Percentiles rank a stretch among this genome's conserved stretches.
These are phyloP conservation scores for Mycocentrospora acerina DNA, from an alignment of 2,329 filamentous ascomycete genomes.

Conservation along the genomic window DNA sequence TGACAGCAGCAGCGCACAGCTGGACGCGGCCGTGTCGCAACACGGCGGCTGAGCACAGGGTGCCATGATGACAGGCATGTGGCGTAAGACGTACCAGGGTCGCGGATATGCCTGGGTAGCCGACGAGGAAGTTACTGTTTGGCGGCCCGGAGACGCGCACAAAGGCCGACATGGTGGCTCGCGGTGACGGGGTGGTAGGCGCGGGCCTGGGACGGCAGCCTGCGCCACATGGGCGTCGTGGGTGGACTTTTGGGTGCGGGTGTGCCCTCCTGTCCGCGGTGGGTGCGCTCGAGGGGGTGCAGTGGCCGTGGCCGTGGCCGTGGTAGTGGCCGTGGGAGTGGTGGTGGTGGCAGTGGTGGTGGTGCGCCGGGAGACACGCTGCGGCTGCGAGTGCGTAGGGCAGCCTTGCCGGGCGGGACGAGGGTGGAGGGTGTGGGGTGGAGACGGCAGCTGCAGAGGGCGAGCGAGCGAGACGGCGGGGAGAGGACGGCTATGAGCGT, in stretches of 20 bases:
- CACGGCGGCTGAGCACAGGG: slow-evolving; percentile 2
- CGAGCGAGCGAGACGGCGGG: not conserved
- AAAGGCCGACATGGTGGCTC: slow-evolving; percentile 62
- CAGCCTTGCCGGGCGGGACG: slow-evolving; percentile 24
- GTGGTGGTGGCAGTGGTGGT: not conserved
- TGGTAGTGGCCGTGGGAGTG: not conserved
- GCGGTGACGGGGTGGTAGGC: slow-evolving; percentile 30
- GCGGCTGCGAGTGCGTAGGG: slow-evolving; percentile 15
- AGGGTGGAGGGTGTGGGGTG: slow-evolving; percentile 25
- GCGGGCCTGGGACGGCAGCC: slow-evolving; percentile 35
- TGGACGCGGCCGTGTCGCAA: slow-evolving; percentile 3
- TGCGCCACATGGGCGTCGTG: slow-evolving; percentile 39
- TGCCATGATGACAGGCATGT: slow-evolving; percentile 4
- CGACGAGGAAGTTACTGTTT: slow-evolving; percentile 94
- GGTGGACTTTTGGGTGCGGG: slow-evolving; percentile 14
- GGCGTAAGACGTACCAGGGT: slow-evolving; percentile 72
- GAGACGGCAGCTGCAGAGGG: slow-evolving; percentile 14
- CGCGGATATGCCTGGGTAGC: slow-evolving; percentile 96
- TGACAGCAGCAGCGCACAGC: slow-evolving; percentile 5
- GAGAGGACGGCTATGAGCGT: slow-evolving; percentile 1
- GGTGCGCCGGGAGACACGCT: slow-evolving; percentile 9
- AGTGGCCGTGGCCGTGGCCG: slow-evolving; percentile 5
- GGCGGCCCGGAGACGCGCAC: slow-evolving; percentile 97
- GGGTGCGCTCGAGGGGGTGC: slow-evolving; percentile 11
- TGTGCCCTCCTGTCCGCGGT: not conserved